Base-by-base conservation (phyloP, 495 filamentous ascomycete species). In the Sporormia fimetaria region DNA sequence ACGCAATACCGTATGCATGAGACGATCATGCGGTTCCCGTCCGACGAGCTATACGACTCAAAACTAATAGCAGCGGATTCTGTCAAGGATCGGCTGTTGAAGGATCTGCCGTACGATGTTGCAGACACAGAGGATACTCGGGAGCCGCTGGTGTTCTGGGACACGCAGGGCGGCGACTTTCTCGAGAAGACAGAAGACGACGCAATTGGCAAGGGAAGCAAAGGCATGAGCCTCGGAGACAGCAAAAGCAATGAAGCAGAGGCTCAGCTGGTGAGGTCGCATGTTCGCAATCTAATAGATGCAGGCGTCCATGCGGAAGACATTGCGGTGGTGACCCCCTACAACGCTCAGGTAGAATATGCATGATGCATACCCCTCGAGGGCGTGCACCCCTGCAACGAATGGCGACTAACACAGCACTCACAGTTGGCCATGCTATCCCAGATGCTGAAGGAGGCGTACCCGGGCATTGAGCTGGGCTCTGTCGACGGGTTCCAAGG, bases 1-100 rank as follows among this genome's bases (percentile, higher is more conserved):
- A 94, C 83, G 2, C 90, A 99, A 64, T 99, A 99, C 60, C 83
- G 90, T 6, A 99, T 99, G 90, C 88, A 99, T 60, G 79, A 84
- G 54, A 70, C 68, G 34, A 96, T 99, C 55, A 96, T 95, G 90
- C 67, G 71, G 25, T 96, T 95, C 58, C 88, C 92, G 0, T 95
- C 88, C 0, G 68, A 78, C 36, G 80, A 86, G 58, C 70, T 99
- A 15, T 99, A 99, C 66, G 80, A 84, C 29, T 70, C 67, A 2
- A 75, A 77, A 44, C 67, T 99, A 3, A 67, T 86, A 3, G 90
- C 90, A 2, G 82, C 78, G 2, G 80, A 87, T 3, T 66, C 60
- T 0, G 90, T 96, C 24, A 80, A 79, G 52, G 64, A 61, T 3
- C 73, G 87, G 10, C 63, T 94, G 1, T 69, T 99, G 5, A 76